A percentile compares a stretch with the other conserved stretches of the same genome.
phyloP scores from a whole-genome alignment of 2,329 filamentous ascomycete species.

The Blastomyces emzantsi region DNA sequence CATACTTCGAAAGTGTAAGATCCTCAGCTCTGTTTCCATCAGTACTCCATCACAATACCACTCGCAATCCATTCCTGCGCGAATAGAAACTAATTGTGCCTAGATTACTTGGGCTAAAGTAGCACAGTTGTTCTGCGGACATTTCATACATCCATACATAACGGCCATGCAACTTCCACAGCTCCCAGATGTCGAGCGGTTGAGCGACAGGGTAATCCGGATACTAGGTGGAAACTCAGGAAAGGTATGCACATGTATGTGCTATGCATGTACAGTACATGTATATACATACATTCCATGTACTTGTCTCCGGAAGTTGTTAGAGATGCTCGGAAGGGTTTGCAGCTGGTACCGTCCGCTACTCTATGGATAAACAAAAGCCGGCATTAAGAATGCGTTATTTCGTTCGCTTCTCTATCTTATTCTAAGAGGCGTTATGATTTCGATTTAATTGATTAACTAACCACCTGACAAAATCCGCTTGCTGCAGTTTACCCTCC shows the following conservation, averaged over 20 bases:
- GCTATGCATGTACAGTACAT: too few relatives aligned
- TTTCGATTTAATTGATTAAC: not conserved
- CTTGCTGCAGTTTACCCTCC: not conserved
- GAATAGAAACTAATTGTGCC: not conserved
- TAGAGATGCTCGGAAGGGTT: not conserved
- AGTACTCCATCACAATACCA: not conserved
- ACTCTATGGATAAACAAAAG: not conserved
- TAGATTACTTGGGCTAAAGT: not conserved
- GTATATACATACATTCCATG: too few relatives aligned
- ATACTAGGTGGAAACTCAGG: conserved; percentile 89
- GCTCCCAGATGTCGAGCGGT: conserved; percentile 64
- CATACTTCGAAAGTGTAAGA: not conserved
- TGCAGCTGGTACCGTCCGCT: not conserved
- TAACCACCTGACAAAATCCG: not conserved
- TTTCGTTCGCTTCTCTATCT: not conserved
- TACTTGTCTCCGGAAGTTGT: not conserved
- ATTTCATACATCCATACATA: not conserved
- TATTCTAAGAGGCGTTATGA: not conserved
- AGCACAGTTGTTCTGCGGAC: not conserved
- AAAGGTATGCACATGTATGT: conserved; percentile 47
- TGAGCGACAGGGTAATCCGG: conserved; percentile 69
- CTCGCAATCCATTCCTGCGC: not conserved
- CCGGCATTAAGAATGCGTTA: not conserved
- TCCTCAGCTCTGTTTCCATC: not conserved
- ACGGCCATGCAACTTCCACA: conserved; percentile 56